Conservation (phyloP, 2,329 filamentous ascomycete genomes). For the Venturiaceae sp. region DNA sequence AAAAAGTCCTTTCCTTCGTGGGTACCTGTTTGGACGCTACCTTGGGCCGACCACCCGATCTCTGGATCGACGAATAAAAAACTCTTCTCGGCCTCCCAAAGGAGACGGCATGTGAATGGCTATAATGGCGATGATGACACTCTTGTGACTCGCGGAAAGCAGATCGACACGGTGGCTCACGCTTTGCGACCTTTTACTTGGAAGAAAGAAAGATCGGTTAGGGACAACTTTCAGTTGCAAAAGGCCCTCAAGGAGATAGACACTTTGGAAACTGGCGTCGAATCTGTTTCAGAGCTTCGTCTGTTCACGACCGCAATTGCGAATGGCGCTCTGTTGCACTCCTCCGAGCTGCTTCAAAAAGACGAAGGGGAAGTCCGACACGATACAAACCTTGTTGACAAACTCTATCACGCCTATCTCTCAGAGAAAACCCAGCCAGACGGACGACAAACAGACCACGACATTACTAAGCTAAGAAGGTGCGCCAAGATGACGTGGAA, state of each 20-base stretch:
- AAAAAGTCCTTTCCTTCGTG: background rate
- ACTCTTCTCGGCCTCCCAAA: background rate
- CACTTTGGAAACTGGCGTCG: background rate
- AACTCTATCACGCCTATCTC: background rate
- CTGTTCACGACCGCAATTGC: background rate
- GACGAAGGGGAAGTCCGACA: background rate
- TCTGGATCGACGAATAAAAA: background rate
- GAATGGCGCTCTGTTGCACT: background rate
- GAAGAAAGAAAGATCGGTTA: too few relatives aligned
- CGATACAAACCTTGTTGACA: background rate
- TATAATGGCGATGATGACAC: too few relatives aligned
- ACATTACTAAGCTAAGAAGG: background rate
- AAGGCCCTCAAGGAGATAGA: background rate
- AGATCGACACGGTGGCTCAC: background rate
- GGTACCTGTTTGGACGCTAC: background rate
- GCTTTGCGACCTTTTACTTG: background rate
- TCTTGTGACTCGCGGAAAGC: too few relatives aligned
- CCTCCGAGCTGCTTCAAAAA: too few relatives aligned
- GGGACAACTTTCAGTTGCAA: background rate
- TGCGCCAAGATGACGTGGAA: background rate
- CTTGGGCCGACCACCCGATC: background rate
- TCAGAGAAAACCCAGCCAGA: too few relatives aligned
- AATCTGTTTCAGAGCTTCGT: background rate
- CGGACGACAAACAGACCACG: background rate
- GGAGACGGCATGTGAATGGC: background rate